Evolutionary conservation across 129 eudicot genomes (phyloP), one percentile per base, ranked within the genome.

Genomic region (Smallanthus sonchifolius): DNA sequence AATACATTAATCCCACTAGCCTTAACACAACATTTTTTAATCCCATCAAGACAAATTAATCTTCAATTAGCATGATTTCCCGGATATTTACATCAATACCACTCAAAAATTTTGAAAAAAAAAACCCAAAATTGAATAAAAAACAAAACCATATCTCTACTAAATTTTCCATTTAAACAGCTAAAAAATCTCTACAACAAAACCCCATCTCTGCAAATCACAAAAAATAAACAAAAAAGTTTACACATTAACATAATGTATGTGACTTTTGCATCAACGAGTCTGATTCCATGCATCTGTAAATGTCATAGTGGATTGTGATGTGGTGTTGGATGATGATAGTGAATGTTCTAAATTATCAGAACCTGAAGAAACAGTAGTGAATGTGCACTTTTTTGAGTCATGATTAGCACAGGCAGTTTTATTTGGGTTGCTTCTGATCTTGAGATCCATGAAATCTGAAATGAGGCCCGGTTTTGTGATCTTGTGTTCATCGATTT

Each of bases 381-480:
- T 82, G 43, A 37, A 72, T 16, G 77, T 67, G 60, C 44, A 67
- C 69, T 72, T 79, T 43, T 72, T 79, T 30, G 39, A 69, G 52
- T 79, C 69, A 40, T 52, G 63, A 60, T 68, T 82, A 1, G 34
- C 48, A 24, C 57, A 60, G n/a, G 72, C 54, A 62, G 80, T 69
- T 34, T 76, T 66, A 70, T 78, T 67, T 0, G 91, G 88, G 70
- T 39, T 68, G 74, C 72, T 83, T 80, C 80, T 86, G 24, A 90
- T 67, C 65, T 86, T 90, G 62, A 93, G 81, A 70, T 93, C 95
- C 91, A 91, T 90, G 84, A 93, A 86, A 79, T 93, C 98, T 4
- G 97, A 87, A 73, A 93, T 86, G 19, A 93, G 82, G 37, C 95
- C 98, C 3, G 98, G 98, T 69, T 86, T 88, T 56, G 92, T 87